Evolutionary conservation across 257 asterid genomes (phyloP), one percentile per base, ranked within the genome.

Genomic region (Nemophila menziesii): DNA sequence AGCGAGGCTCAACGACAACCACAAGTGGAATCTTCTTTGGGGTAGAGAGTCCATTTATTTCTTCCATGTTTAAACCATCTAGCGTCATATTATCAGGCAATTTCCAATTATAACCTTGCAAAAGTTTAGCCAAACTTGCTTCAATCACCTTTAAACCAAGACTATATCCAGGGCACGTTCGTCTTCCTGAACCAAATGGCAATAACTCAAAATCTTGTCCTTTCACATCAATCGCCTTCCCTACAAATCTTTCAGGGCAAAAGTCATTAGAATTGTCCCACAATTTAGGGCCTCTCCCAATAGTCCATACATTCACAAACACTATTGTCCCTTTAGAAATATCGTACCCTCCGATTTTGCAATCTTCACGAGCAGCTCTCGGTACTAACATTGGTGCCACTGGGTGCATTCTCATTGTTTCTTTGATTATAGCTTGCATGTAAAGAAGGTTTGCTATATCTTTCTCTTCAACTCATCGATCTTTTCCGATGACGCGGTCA

Each of bases 331-430:
- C 78, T 42, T 58, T 53, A 12, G 0, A 42, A 23, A 66, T 14
- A 19, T 70, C 74, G 5, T 70, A 70, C 3, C 71, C 73, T 1
- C 36, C 59, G 0, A 79, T 85, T 64, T 73, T 52, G 8, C 86
- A 75, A 19, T 87, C 86, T 46, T 82, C 72, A 0, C 79, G 64
- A 0, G 77, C 23, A 1, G 22, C 16, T 11, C 92, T 61, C 5
- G 97, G 97, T 0, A 59, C 81, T n/a, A 87, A 21, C 85, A 87
- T 51, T 5, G 97, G 93, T 2, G 64, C 69, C 52, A 69, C 77
- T 0, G 77, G 77, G 48, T 69, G 77, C 24, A 69, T 3, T 12
- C 77, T 43, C 77, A 65, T 69, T 24, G 77, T 69, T 40, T 69
- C 77, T 42, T 69, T 69, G 0, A 54, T 60, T 4, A 69, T 57